Conservation (phyloP, 805 yeast genomes). For the Metschnikowia borealis region DNA sequence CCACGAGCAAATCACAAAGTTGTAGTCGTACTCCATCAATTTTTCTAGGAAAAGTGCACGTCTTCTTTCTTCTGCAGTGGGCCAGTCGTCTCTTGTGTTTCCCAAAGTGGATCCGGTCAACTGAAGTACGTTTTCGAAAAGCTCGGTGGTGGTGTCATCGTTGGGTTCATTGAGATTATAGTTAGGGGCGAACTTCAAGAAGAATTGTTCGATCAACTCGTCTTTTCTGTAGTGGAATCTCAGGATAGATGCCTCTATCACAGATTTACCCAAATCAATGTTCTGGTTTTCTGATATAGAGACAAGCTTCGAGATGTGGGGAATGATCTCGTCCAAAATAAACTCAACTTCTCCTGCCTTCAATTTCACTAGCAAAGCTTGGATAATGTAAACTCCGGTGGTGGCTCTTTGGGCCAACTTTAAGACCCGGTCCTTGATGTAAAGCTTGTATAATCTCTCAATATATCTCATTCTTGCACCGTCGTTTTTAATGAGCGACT, state of each 20-base stretch:
- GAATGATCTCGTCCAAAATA: constrained; percentile 61
- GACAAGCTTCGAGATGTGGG: constrained; percentile 57
- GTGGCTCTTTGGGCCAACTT: constrained; percentile 76
- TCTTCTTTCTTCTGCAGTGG: constrained; percentile 84
- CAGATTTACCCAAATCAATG: constrained; percentile 61
- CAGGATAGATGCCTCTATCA: constrained; percentile 61
- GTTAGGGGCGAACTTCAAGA: constrained; percentile 40
- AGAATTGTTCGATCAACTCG: constrained; percentile 49
- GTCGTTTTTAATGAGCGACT: constrained; percentile 61
- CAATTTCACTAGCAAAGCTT: constrained; percentile 61
- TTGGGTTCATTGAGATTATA: constrained; percentile 23
- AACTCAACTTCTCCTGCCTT: constrained; percentile 59
- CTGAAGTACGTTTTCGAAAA: constrained; percentile 65
- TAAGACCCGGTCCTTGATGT: constrained; percentile 70
- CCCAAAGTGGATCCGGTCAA: constrained; percentile 71
- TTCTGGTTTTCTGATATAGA: constrained; percentile 51
- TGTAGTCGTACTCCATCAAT: constrained; percentile 62
- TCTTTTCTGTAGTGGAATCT: constrained; percentile 57
- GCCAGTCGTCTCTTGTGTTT: constrained; percentile 84
- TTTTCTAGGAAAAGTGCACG: constrained; percentile 71
- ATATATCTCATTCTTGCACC: constrained; percentile 60
- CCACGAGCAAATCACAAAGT: constrained; percentile 54
- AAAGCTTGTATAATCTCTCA: constrained; percentile 62
- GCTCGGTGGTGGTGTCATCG: constrained; percentile 40
- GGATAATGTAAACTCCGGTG: constrained; percentile 80